Evolutionary conservation across 1,284 basidiomycete genomes (phyloP).

Genomic region (Ganoderma meredithae): DNA sequence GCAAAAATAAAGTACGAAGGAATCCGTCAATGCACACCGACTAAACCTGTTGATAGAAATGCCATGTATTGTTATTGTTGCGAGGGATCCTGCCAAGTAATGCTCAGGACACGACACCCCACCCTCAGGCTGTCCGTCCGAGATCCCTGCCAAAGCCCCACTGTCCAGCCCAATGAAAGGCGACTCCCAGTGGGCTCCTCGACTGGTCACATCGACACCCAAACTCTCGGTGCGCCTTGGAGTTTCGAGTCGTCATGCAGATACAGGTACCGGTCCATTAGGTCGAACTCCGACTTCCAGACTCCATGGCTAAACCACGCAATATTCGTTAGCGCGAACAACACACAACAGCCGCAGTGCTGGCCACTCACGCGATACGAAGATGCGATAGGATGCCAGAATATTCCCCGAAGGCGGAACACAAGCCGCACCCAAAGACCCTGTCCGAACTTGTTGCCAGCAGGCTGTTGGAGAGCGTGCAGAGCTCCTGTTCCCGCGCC

Average conservation of each 20-base stretch:
- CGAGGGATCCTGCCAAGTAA: background rate
- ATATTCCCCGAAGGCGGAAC: background rate
- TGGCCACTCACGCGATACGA: background rate
- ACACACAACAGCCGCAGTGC: background rate
- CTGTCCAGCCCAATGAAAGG: no score
- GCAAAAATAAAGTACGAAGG: no score
- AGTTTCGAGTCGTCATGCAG: conserved; percentile 5
- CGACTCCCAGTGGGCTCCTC: no score
- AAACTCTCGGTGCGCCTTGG: background rate
- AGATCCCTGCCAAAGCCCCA: background rate
- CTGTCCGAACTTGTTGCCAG: background rate
- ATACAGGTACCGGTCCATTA: background rate
- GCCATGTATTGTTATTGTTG: background rate
- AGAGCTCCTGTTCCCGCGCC: background rate
- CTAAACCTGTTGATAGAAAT: no score
- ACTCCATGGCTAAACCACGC: background rate
- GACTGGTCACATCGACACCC: background rate
- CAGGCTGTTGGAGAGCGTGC: background rate
- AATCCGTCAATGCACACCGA: no score
- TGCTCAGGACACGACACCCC: background rate
- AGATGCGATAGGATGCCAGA: background rate
- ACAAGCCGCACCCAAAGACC: conserved; percentile 1
- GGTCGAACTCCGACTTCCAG: background rate
- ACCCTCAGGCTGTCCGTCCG: background rate
- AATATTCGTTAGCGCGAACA: background rate